Percentiles rank a stretch among this genome's conserved stretches.
Conservation (phyloP, 345 rosid genomes). For the Aegle marmelos region DNA sequence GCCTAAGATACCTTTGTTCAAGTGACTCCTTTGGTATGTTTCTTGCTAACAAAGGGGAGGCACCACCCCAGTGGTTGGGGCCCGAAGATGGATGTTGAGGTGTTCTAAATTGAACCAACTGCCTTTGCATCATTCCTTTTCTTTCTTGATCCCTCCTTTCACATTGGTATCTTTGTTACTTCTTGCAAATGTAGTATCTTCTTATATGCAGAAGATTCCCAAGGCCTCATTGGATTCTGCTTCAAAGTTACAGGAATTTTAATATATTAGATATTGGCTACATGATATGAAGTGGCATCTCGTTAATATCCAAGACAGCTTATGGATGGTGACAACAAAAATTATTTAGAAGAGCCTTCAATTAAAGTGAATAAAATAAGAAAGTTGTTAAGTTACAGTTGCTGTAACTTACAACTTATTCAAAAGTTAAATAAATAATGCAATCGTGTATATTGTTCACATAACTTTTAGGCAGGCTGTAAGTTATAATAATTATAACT, state of each 20-base stretch:
- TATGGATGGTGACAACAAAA: neutral
- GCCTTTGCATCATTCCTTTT: constrained; percentile 29
- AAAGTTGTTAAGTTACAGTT: too few species aligned
- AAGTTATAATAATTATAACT: too few species aligned
- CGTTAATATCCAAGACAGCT: neutral
- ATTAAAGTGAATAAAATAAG: neutral
- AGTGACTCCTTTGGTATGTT: constrained; percentile 52
- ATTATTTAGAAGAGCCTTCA: neutral
- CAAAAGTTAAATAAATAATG: too few species aligned
- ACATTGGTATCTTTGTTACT: neutral
- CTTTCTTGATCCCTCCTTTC: neutral
- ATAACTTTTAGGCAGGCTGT: too few species aligned
- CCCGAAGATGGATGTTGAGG: constrained; percentile 55
- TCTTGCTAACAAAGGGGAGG: constrained; percentile 57
- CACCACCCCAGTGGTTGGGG: constrained; percentile 59
- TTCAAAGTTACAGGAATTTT: constrained; percentile 3
- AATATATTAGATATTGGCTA: neutral
- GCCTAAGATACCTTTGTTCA: constrained; percentile 42
- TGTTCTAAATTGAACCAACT: constrained; percentile 41
- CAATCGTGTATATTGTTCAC: too few species aligned
- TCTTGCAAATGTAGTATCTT: neutral
- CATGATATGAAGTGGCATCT: neutral
- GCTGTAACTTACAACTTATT: too few species aligned
- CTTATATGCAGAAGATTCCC: constrained; percentile 12
- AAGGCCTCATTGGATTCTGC: constrained; percentile 17